Base-by-base conservation (phyloP, 441 rosid genomes). In the California macrophylla region DNA sequence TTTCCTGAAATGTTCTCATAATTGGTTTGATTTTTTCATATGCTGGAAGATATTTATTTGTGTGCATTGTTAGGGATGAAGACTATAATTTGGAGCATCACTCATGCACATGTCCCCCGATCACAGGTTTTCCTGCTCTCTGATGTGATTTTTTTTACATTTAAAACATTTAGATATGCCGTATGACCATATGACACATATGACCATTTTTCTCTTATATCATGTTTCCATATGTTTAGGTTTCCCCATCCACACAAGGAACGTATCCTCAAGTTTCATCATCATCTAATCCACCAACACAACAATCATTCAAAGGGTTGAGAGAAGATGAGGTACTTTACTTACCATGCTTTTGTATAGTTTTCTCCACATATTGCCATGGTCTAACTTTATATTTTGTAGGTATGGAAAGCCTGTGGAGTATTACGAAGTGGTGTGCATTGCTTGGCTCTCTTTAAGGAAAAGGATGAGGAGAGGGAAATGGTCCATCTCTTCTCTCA, bases 371-470 rank as follows among this genome's bases (percentile, higher is more conserved):
- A 29, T 66, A 67, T 66, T 75, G 64, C 75, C 42, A 71, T 74
- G 69, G 70, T 67, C 74, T 84, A 71, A 87, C 73, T 69, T 80
- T 74, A 62, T 66, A 66, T 74, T 77, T 66, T 64, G 29, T 80
- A 95, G 99, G 91, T 90, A 16, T 83, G 88, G 89, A 95, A 95
- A 89, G 96, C 99, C 64, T 90, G 98, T 69, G 95, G 93, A 79
- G 96, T 92, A 78, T 70, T 95, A 71, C 92, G 88, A 79, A 89
- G 91, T 83, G 98, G 99, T 69, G 96, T 92, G 64, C 89, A 90
- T 73, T 95, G 99, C 85, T 79, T 95, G 80, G 90, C 95, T n/a
- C 98, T 90, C 72, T 95, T 88, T 82, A 95, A 87, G 86, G 99
- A 90, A 76, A 92, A 90, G 81, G 99, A 95, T 20, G 99, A 95